Evolutionary conservation across 1,284 basidiomycete species (phyloP).

Genomic region (Macrocybe sp.): DNA sequence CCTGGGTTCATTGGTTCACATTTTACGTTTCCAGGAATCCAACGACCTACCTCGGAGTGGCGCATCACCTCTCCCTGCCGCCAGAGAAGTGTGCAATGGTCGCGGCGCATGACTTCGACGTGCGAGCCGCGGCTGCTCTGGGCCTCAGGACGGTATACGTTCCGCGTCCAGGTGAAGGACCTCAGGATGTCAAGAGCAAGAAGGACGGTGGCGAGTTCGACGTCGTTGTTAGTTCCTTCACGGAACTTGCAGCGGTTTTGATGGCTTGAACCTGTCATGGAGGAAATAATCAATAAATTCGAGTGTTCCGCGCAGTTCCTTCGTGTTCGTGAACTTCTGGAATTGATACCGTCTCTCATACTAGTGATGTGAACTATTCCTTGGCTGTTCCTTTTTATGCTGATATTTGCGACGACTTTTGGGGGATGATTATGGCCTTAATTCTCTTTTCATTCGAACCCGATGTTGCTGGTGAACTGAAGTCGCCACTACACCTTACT

Average conservation of each 20-base stretch:
- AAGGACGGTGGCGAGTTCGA: conserved; percentile 47
- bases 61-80: conserved; percentile 44
- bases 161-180: conserved; percentile 36
- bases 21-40: conserved; percentile 34
- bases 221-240: conserved; percentile 36
- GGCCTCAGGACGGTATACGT: conserved; percentile 59
- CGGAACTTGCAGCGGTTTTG: conserved; percentile 24
- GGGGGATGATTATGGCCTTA: no score
- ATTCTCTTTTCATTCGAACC: no score
- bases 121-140: conserved; percentile 43
- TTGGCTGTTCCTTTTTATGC: no score
- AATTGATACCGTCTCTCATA: no score
- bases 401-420: no score
- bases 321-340: no score
- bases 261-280: no score
- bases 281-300: no score
- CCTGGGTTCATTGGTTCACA: not conserved
- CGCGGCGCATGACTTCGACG: conserved; percentile 56
- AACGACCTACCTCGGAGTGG: conserved; percentile 44
- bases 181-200: conserved; percentile 35
- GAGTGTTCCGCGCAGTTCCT: no score
- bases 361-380: no score
- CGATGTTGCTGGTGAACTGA: no score
- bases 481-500: no score
- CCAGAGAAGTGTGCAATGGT: conserved; percentile 57